Conservation (phyloP, 2,329 filamentous ascomycete species). For the Ploettnerulaceae sp. region DNA sequence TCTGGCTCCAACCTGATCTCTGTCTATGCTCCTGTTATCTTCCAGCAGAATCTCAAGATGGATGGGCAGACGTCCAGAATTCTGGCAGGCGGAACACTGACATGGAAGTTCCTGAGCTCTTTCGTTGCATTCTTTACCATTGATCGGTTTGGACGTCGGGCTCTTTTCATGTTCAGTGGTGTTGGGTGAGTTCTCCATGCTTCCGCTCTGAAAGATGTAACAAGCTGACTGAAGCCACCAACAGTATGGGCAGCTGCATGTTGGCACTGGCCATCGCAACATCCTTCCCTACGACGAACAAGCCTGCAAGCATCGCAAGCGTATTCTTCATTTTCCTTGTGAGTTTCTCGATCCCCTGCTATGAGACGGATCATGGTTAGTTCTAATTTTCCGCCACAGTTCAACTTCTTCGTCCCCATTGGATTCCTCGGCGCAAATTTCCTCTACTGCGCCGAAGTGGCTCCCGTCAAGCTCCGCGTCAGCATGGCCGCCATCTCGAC, state of each 20-base stretch:
- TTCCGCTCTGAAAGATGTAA: neutral
- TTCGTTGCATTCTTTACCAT: slow-evolving; percentile 49
- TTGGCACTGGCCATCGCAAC: slow-evolving; percentile 47
- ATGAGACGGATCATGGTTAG: neutral
- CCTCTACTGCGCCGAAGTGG: slow-evolving; percentile 55
- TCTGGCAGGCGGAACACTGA: slow-evolving; percentile 43
- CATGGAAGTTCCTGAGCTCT: slow-evolving; percentile 51
- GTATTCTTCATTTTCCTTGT: slow-evolving; percentile 51
- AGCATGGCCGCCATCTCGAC: slow-evolving; percentile 53
- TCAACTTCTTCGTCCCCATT: slow-evolving; percentile 56
- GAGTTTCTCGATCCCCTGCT: neutral
- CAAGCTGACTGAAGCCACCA: neutral
- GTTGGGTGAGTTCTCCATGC: slow-evolving; percentile 35
- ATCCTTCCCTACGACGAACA: slow-evolving; percentile 43
- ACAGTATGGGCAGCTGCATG: slow-evolving; percentile 52
- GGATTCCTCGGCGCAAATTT: slow-evolving; percentile 57
- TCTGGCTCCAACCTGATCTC: slow-evolving; percentile 38
- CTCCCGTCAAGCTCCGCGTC: slow-evolving; percentile 46
- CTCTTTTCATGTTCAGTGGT: slow-evolving; percentile 47
- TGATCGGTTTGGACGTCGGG: slow-evolving; percentile 60
- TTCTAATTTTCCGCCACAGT: slow-evolving; percentile 32
- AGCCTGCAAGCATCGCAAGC: slow-evolving; percentile 45
- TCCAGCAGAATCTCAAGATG: slow-evolving; percentile 42
- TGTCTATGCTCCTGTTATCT: slow-evolving; percentile 45
- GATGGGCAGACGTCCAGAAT: slow-evolving; percentile 46